Conservation (phyloP, 176 grass and related monocot genomes). For the Canna indica region DNA sequence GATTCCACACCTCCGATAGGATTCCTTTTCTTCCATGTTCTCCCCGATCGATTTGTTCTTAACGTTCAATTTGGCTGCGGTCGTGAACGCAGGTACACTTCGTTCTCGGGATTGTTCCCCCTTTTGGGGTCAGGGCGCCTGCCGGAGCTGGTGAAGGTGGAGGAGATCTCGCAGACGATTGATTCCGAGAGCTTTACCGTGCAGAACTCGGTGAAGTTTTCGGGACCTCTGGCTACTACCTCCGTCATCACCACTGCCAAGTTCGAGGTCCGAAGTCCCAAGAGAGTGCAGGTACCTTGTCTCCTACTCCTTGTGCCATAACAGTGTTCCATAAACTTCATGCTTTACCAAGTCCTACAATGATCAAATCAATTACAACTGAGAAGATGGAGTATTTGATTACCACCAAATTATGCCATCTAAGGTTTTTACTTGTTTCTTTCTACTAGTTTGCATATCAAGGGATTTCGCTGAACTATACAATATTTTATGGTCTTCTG, state of each 20-base stretch:
- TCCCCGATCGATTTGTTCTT: not conserved
- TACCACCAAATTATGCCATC: no score
- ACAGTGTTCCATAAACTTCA: not conserved
- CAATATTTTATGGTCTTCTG: not conserved
- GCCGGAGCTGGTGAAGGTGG: conserved; percentile 77
- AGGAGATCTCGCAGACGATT: conserved; percentile 88
- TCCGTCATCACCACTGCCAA: conserved; percentile 79
- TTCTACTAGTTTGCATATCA: not conserved
- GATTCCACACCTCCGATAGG: not conserved
- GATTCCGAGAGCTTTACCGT: conserved; percentile 85
- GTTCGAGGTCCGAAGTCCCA: conserved; percentile 94
- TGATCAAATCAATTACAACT: not conserved
- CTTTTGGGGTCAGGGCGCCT: conserved; percentile 54
- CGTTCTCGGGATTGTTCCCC: conserved; percentile 67
- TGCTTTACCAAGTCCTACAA: not conserved
- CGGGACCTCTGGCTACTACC: conserved; percentile 62
- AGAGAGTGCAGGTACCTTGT: conserved; percentile 66
- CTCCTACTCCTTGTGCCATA: not conserved
- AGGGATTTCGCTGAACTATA: not conserved
- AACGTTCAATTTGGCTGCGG: not conserved
- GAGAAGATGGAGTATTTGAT: no score
- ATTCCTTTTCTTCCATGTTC: not conserved
- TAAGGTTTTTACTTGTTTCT: no score
- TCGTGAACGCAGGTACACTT: conserved; percentile 57
- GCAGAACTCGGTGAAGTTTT: conserved; percentile 91